Base-by-base conservation (phyloP, 2,329 filamentous ascomycete species). In the Aspergillus flavus region DNA sequence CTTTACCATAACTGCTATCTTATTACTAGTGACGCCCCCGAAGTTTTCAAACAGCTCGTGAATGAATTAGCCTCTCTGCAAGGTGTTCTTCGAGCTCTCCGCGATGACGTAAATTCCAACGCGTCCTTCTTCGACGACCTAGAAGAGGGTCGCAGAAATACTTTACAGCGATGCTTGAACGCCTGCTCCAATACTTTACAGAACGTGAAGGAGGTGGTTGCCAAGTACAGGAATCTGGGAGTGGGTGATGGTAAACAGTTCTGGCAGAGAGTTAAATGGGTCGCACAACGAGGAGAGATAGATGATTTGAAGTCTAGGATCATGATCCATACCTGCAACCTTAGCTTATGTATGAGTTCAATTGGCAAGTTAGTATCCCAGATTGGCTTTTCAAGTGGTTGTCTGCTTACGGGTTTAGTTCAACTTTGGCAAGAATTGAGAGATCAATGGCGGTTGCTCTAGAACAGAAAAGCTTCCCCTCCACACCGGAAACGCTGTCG, bases 241-340 rank as follows among this genome's bases (percentile, higher is more conserved):
- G 62, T 67, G 12, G 63, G 67, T 0, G 70, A 74, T 54, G 69
- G 73, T 12, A 66, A 61, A 4, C 57, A 61, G 2, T 69, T 74
- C 34, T 75, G 73, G 74, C 66, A 69, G 57, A 72, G 65, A 53
- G 61, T 75, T 21, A 71, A 72, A 61, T 75, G 73, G 72, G 61
- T 58, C 6, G 69, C 68, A n/a, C 71, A 75, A 36, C 62, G 69
- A 48, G 61, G 54, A 19, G 68, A 73, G 11, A 66, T 76, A 53
- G 67, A 71, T 32, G 66, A 72, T 30, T 64, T 75, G 11, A 72
- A 69, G 56, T 72, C 72, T 5, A 73, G 70, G 48, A 65, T 75
- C 6, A 73, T 73, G 68, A 64, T 72, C 10, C 69, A 75, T 46
- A 68, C 67, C 19, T 74, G 70, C 62, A 71, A 74, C 50, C 59